Conservation (phyloP, 768 basidiomycete genomes). For the Chlorophyllum brunneum region DNA sequence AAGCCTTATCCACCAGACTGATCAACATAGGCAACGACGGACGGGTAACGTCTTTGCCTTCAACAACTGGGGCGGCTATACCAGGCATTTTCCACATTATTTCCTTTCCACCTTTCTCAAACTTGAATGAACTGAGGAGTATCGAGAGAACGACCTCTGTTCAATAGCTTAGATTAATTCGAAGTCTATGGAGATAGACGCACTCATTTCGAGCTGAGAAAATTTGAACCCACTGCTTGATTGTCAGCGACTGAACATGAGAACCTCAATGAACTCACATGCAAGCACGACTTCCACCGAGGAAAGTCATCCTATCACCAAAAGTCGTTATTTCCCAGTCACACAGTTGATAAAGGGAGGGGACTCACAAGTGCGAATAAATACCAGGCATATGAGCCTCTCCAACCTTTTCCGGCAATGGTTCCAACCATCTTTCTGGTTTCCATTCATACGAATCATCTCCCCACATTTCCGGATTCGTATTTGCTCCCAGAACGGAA, state of each 20-base stretch:
- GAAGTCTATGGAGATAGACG: background rate
- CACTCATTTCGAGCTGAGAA: slow-evolving; percentile 17
- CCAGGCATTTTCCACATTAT: slow-evolving; percentile 13
- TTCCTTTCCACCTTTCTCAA: slow-evolving; percentile 15
- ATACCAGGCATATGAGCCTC: slow-evolving; percentile 40
- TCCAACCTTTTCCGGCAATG: slow-evolving; percentile 31
- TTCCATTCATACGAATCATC: slow-evolving; percentile 46
- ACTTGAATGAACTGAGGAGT: slow-evolving; percentile 10
- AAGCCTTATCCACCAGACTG: background rate
- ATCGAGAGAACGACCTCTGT: slow-evolving; percentile 13
- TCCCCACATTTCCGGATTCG: slow-evolving; percentile 42
- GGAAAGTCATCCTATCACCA: slow-evolving; percentile 21
- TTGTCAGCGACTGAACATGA: background rate
- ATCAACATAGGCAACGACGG: background rate
- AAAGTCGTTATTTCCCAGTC: background rate
- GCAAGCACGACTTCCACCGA: slow-evolving; percentile 21
- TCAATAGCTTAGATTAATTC: background rate
- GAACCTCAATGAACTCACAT: slow-evolving; percentile 14
- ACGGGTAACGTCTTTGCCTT: background rate
- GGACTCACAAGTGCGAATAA: slow-evolving; percentile 38
- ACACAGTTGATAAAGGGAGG: slow-evolving; percentile 4
- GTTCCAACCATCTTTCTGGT: slow-evolving; percentile 45
- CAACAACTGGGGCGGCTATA: slow-evolving; percentile 12
- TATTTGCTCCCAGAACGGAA: slow-evolving; percentile 34
- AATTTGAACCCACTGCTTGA: slow-evolving; percentile 16